Base-by-base conservation (phyloP, 345 rosid genomes). In the Erodium maritimum region DNA sequence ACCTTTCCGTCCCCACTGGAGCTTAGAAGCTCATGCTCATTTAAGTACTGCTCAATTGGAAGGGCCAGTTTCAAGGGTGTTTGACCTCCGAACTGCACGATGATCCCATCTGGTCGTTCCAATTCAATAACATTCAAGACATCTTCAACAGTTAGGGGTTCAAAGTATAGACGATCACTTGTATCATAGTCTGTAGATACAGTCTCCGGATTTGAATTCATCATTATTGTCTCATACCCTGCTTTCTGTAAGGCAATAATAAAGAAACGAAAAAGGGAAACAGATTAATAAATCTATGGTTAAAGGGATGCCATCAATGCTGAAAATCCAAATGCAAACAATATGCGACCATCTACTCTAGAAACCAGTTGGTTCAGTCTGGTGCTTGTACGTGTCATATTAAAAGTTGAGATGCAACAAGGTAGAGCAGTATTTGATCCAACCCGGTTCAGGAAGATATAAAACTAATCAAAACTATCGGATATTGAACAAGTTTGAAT, bases 171-270 rank as follows among this genome's bases (percentile, higher is more conserved):
- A 68, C 99, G 84, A 57, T 89, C 88, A 46, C 99, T 93, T 50
- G 97, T 93, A 68, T 93, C 97, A 64, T 93, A 93, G 74, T 89
- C 99, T 14, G 96, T 86, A 52, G 95, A 89, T 55, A 87, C 99
- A 3, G 99, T 89, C 69, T 93, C 99, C 50, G 99, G 99, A 70
- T 93, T 93, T 45, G 97, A 89, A 70, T 93, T 93, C 91, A 93
- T 79, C 99, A 89, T 89, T 66, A 93, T 87, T 61, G 99, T 93
- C 81, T 93, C 99, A 69, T 73, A 93, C 71, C 95, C 95, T 37
- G 95, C 98, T 74, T 79, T 77, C 98, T 91, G 88, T 72, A 78
- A 50, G 50, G 21, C 25, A 59, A n/a, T 60, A 21, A 23, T 46
- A 18, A 17, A 14, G 19, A 53, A 64, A 37, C 17, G 59, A 7